phyloP scores from a whole-genome alignment of 495 filamentous ascomycete genomes.

The Talaromyces borbonicus region DNA sequence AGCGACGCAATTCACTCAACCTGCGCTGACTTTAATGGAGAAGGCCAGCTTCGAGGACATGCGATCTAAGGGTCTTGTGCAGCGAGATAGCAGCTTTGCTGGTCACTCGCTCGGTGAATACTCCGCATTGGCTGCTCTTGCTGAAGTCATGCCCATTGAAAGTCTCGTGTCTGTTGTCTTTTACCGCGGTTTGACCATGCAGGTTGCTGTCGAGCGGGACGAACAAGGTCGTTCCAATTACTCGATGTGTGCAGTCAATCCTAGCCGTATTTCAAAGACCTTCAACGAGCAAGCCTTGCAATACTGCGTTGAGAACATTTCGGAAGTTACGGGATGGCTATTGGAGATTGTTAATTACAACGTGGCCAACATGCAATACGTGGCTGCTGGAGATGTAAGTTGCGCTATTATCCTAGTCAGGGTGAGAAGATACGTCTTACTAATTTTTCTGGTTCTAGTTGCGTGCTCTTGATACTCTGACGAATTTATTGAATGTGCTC shows the following conservation, averaged over 20 bases:
- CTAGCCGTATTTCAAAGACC: constrained; percentile 89
- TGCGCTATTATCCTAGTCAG: not conserved
- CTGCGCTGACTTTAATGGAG: constrained; percentile 96
- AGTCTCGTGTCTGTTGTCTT: constrained; percentile 96
- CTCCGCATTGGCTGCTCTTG: constrained; percentile 89
- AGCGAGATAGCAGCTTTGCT: constrained; percentile 91
- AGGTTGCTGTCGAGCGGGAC: constrained; percentile 97
- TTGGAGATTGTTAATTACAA: constrained; percentile 99
- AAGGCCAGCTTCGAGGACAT: constrained; percentile 99
- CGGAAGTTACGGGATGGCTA: constrained; percentile 87
- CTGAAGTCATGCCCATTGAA: constrained; percentile 99
- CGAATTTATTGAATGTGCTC: constrained; percentile 84
- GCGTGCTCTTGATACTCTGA: constrained; percentile 88
- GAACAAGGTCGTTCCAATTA: constrained; percentile 89
- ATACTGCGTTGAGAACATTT: constrained; percentile 87
- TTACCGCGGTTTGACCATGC: constrained; percentile 98
- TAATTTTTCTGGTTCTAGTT: constrained; percentile 39
- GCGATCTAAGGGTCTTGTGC: constrained; percentile 91
- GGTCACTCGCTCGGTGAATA: constrained; percentile 98
- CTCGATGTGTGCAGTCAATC: constrained; percentile 98
- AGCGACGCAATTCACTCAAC: constrained; percentile 97
- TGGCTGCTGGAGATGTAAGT: constrained; percentile 79
- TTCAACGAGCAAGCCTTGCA: constrained; percentile 96
- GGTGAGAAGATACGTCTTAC: not conserved
- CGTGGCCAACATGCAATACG: constrained; percentile 97